Evolutionary conservation across 2,329 filamentous ascomycete genomes (phyloP).

Genomic region (Aspergillus carbonarius): DNA sequence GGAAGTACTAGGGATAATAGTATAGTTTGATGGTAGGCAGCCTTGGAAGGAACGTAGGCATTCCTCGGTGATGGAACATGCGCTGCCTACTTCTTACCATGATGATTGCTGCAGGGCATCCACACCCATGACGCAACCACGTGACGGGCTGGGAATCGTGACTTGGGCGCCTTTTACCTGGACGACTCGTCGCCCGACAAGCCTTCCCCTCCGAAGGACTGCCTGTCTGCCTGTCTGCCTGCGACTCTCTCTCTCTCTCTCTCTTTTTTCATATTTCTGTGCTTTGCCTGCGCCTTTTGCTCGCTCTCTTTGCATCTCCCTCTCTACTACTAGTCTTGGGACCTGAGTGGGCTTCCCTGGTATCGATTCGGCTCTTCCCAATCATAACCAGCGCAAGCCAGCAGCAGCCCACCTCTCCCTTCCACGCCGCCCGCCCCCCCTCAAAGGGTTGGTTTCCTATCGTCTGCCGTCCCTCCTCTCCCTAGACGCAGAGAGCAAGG

Average conservation of each 20-base stretch:
- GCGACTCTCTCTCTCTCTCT: conserved; percentile 9
- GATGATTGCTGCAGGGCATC: conserved; percentile 22
- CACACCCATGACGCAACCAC: conserved; percentile 38
- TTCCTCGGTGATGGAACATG: neutral
- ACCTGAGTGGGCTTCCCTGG: conserved; percentile 14
- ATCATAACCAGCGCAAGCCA: conserved; percentile 2
- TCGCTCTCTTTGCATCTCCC: conserved; percentile 12
- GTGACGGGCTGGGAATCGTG: conserved; percentile 28
- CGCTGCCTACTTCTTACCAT: neutral
- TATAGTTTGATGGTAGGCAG: neutral
- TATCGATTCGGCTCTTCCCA: conserved; percentile 12
- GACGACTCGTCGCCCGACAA: conserved; percentile 18
- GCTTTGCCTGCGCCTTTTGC: conserved; percentile 10
- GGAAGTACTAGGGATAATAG: neutral
- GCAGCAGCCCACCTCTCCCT: conserved; percentile 14
- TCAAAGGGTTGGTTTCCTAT: conserved; percentile 19
- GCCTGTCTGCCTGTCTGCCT: neutral
- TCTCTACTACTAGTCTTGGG: conserved; percentile 12
- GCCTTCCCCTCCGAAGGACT: conserved; percentile 18
- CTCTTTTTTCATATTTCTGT: conserved; percentile 3
- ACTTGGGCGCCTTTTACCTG: conserved; percentile 24
- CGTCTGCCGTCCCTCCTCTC: conserved; percentile 13
- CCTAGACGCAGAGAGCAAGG: conserved; percentile 11
- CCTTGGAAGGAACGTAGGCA: neutral
- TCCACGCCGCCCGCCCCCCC: neutral